Base-by-base conservation (phyloP, 371 early-diverging fungal species). In the Syncephalastrum monosporum region DNA sequence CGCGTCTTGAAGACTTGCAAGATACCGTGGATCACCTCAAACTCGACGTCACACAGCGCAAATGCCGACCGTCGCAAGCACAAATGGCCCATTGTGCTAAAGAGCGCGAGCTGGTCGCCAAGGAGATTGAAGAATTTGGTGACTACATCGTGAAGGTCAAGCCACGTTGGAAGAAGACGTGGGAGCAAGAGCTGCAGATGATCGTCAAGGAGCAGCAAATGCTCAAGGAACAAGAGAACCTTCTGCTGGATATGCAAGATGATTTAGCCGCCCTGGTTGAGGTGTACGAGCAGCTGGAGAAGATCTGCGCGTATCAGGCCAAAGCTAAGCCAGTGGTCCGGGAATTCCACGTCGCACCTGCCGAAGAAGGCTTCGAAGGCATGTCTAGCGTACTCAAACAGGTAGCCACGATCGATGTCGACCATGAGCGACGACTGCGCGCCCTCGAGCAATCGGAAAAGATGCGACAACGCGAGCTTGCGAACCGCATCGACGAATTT, bases 201-300 rank as follows among this genome's bases (percentile, higher is more conserved):
- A 89, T 92, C 62, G 81, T 92, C 33, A 85, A 86, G 58, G 92
- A 92, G 54, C 92, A 92, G 63, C 79, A 87, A 60, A 82, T 87
- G 50, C 73, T 90, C 55, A 92, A 90, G 67, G 90, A 92, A 46
- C 88, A 89, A 41, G 89, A 90, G 57, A 83, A 82, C 12, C 58
- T 89, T 56, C 55, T 91, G 44, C 77, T 83, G 23, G 91, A 89
- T 59, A 74, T 92, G 61, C 73, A 78, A 16, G 90, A 89, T 60
- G 93, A 92, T 59, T 60, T 81, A 16, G 67, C 75, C 42, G 81
- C 86, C 2, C 56, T 91, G 17, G 59, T 75, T 6, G 88, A 86
- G 50, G 83, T 89, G 0, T 72, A 87, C 55, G 77, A 72, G 10
- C 85, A 88, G 53, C 62, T 91, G 10, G 81, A 86, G 55, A 83